Base-by-base conservation (phyloP, 805 yeast genomes). In the Candida rishiriensis region DNA sequence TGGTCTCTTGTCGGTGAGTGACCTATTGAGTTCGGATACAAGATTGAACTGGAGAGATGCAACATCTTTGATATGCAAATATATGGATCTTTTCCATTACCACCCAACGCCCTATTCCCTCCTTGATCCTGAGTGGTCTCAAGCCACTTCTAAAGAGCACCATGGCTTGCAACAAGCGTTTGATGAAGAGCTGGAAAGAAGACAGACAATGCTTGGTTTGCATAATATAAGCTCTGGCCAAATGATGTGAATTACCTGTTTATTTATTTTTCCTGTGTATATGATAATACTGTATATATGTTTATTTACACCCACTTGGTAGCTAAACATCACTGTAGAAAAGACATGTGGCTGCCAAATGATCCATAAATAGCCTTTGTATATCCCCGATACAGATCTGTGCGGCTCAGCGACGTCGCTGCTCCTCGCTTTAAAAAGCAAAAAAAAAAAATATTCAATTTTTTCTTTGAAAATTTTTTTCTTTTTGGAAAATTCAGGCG, bases 21-120 rank as follows among this genome's bases (percentile, higher is more conserved):
- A 49, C 21, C 40, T 43, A 29, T 14, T 43, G 29, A 34, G 39
- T n/a, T 15, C 45, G 9, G 40, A 44, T 17, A 16, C 37, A 2
- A 36, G 40, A 5, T 44, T 48, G 34, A 53, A 50, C 34, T 53
- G 56, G 56, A 47, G 56, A 40, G 52, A 53, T 45, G 56, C 44
- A 5, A 54, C 64, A 9, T 42, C 53, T 10, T 29, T 52, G 9
- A 28, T 61, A 3, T 41, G 54, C 13, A 39, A 45, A n/a, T 61
- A 47, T 43, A 41, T 55, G 21, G 54, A 51, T 3, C 36, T 51
- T 33, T 58, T 60, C 47, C 43, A 48, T 33, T 60, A 48, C 47
- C 37, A 41, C 2, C 60, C 60, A 10, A 50, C 49, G 8, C 55
- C 56, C 1, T 50, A 53, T 39, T 49, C 50, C 2, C 44, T 57